Evolutionary conservation across 257 asterid genomes (phyloP), one percentile per base, ranked within the genome.

Genomic region (Osmanthus fragrans): DNA sequence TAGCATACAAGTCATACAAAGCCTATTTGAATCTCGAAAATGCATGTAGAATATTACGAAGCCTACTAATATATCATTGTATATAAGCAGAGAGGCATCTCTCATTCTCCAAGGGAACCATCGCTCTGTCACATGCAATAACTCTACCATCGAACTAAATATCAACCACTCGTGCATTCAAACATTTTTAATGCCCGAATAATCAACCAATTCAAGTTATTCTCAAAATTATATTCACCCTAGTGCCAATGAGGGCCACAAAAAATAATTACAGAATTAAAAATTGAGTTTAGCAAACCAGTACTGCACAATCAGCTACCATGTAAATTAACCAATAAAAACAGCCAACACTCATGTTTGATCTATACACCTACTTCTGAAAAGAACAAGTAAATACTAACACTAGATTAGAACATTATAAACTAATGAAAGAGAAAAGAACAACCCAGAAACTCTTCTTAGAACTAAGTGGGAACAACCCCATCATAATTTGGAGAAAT

Each of bases 381-480:
- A 68, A 73, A 29, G 33, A 47, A 70, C 79, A 45, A 75, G 36
- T 12, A n/a, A 70, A 77, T 51, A 82, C 78, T 49, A 40, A 45
- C 81, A 58, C 81, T 69, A 39, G 72, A 47, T 69, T 40, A 72
- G 51, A n/a, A 51, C 72, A 65, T 76, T 73, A 34, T 66, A 56
- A 72, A 71, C 72, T 6, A 65, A 72, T n/a, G 65, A 60, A 63
- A 25, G 29, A 9, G 56, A 65, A 8, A 72, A 25, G 58, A 78
- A 64, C 34, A 9, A 74, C 63, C 29, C 40, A 11, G 58, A 7
- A 36, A 58, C 76, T 64, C 75, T 71, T 58, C 67, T 56, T 74
- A 76, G 72, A 82, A 73, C 89, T 77, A 94, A 27, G 99, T 94
- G 11, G 99, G 99, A 74, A 88, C 92, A 84, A 87, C 78, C 84